Percentiles rank a stretch among this genome's conserved stretches.
These are phyloP conservation scores for Metschnikowia reukaufii DNA, from an alignment of 805 yeast genomes.

Conservation along the genomic window DNA sequence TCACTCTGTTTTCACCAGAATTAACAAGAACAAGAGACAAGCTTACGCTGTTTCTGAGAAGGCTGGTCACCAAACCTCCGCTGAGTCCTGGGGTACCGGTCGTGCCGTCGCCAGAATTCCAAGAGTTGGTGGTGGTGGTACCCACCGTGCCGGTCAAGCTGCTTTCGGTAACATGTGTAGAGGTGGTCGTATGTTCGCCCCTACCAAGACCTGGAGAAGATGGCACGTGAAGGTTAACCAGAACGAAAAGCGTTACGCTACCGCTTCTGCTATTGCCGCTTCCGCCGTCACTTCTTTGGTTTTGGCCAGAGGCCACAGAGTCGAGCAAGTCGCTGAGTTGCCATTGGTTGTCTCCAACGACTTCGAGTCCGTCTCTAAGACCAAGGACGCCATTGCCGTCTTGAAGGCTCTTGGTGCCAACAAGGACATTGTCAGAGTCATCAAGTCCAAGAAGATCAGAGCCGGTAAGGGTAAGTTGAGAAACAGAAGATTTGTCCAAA, in stretches of 20 bases:
- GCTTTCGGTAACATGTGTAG: constrained; percentile 99
- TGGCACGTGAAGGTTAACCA: constrained; percentile 99
- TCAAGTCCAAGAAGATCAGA: constrained; percentile 97
- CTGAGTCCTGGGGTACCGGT: constrained; percentile 99
- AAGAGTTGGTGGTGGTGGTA: constrained; percentile 99
- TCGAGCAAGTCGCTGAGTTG: constrained; percentile 96
- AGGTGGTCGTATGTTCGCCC: constrained; percentile 99
- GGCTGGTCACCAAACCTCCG: constrained; percentile 99
- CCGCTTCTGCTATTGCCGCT: constrained; percentile 99
- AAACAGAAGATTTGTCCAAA: constrained; percentile 99
- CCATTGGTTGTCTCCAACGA: constrained; percentile 96
- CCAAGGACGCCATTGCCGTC: constrained; percentile 98
- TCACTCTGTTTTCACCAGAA: constrained; percentile 97
- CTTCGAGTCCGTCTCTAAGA: constrained; percentile 88
- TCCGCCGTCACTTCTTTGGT: constrained; percentile 97
- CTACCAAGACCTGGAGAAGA: constrained; percentile 99
- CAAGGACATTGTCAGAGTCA: constrained; percentile 96
- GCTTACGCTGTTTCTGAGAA: constrained; percentile 99
- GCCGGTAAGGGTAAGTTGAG: constrained; percentile 99
- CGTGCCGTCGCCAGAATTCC: constrained; percentile 99
- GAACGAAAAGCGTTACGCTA: constrained; percentile 99
- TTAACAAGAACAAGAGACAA: constrained; percentile 99
- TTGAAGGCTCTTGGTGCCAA: constrained; percentile 98
- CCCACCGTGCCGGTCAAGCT: constrained; percentile 99
- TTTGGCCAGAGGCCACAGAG: constrained; percentile 99